Evolutionary conservation across 1,284 basidiomycete genomes (phyloP), one percentile per base, ranked within the genome.

Genomic region (Pseudomicrostroma phylloplanum): DNA sequence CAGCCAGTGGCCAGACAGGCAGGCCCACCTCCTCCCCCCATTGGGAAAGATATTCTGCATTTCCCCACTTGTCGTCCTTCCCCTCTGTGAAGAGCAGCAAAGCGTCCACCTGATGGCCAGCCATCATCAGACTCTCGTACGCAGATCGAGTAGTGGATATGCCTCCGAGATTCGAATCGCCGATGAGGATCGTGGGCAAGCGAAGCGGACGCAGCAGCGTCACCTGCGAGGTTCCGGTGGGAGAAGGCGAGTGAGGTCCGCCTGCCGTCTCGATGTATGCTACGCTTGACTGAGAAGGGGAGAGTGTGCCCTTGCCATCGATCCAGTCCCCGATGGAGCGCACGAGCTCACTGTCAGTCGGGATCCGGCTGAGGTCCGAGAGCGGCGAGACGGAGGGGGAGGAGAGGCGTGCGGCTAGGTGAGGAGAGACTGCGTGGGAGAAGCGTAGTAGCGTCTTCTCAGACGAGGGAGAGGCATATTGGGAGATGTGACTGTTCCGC

Each of bases 241-340:
- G 83, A 0, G 88, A 87, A 0, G 94, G 94, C 64, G 91, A 94
- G 74, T 97, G 93, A 1, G 96, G 90, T 54, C 93, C 92, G 83
- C 93, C 93, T 8, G 92, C 93, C 6, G 94, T 94, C 81, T 98
- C 94, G 54, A 97, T 81, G 74, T 89, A 96, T 81, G 93, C 85
- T 71, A 71, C 57, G 11, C 39, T 19, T 26, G 49, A 19, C 39
- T 7, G 12, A 23, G 41, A 17, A 23, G 26, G 12, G 8, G 54
- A 57, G 39, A 36, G 4, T 0, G 54, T 43, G 40, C 41, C 57
- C 11, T 57, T 36, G 9, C 51, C n/a, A 3, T 53, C 25, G 12
- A 90, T 85, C 73, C 88, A 85, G 39, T 80, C 80, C 1, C 87
- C 84, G 6, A 94, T 83, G 13, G 87, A 84, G 30, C 84, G 83